Conservation (phyloP, 805 yeast genomes). For the Cyberlindnera mississippiensis region DNA sequence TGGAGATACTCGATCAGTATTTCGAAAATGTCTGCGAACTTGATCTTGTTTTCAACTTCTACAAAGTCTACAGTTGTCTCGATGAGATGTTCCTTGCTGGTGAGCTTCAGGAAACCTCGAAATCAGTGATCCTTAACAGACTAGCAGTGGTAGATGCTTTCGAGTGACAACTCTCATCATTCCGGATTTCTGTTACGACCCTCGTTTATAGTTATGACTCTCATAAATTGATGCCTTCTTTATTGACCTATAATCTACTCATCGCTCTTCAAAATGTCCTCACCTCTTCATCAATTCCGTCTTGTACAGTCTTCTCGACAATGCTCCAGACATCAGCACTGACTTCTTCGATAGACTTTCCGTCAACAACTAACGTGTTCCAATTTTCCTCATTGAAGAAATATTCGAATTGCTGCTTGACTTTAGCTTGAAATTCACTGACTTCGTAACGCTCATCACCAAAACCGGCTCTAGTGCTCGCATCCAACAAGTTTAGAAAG, state of each 20-base stretch:
- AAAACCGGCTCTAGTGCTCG: constrained; percentile 62
- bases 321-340: constrained; percentile 39
- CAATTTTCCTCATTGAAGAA: constrained; percentile 40
- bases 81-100: constrained; percentile 92
- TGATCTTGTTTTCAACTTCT: constrained; percentile 88
- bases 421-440: constrained; percentile 67
- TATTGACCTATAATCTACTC: background rate
- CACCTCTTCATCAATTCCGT: constrained; percentile 9
- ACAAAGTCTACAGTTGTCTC: constrained; percentile 72
- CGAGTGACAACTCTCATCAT: constrained; percentile 34
- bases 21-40: constrained; percentile 87
- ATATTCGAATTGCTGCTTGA: constrained; percentile 52
- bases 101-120: constrained; percentile 83
- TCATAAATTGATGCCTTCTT: background rate
- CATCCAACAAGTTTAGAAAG: constrained; percentile 60
- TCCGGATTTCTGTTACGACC: background rate
- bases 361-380: constrained; percentile 56
- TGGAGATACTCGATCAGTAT: constrained; percentile 80
- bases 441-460: constrained; percentile 94
- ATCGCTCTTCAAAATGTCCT: constrained; percentile 7
- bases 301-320: constrained; percentile 18
- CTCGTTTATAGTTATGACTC: background rate
- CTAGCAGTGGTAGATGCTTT: constrained; percentile 60
- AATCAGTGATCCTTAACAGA: constrained; percentile 59
- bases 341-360: constrained; percentile 54